Evolutionary conservation across 768 basidiomycete species (phyloP).

Genomic region (Pulveroboletus sp.): DNA sequence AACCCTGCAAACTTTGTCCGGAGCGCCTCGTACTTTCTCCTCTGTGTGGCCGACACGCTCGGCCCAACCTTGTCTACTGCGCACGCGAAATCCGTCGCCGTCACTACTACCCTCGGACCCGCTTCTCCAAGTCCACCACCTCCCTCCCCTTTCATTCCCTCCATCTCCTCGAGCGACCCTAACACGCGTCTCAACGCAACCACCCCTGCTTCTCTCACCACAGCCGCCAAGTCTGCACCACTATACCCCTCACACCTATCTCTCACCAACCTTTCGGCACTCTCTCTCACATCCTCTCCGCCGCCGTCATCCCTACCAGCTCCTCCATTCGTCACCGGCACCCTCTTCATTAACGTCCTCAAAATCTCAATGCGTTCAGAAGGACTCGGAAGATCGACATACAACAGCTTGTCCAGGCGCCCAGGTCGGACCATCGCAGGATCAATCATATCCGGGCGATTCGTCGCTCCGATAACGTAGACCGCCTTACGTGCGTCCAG

Average conservation of each 20-base stretch:
- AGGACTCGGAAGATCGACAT: constrained; percentile 78
- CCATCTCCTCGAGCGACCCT: constrained; percentile 64
- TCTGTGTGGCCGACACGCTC: neutral
- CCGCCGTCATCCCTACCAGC: neutral
- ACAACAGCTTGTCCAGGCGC: constrained; percentile 87
- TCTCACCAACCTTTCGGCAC: constrained; percentile 46
- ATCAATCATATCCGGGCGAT: constrained; percentile 95
- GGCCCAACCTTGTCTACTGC: neutral
- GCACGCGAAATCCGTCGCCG: neutral
- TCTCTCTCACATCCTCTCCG: constrained; percentile 10
- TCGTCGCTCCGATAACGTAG: constrained; percentile 93
- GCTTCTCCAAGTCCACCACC: neutral
- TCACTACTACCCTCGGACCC: neutral
- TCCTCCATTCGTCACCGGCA: constrained; percentile 45
- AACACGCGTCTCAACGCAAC: constrained; percentile 66
- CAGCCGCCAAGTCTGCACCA: constrained; percentile 84
- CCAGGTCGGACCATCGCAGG: constrained; percentile 98
- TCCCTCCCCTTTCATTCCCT: constrained; percentile 21
- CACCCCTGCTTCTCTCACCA: constrained; percentile 88
- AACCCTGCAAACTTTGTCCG: constrained; percentile 1
- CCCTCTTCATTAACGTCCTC: constrained; percentile 63
- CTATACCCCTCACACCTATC: constrained; percentile 81
- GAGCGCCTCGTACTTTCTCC: neutral
- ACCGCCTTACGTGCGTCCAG: constrained; percentile 82
- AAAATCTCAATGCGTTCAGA: constrained; percentile 81